A percentile compares a stretch with the other conserved stretches of the same genome.
Evolutionary conservation across 345 rosid genomes (phyloP).

Genomic region (Melaleuca alternifolia): DNA sequence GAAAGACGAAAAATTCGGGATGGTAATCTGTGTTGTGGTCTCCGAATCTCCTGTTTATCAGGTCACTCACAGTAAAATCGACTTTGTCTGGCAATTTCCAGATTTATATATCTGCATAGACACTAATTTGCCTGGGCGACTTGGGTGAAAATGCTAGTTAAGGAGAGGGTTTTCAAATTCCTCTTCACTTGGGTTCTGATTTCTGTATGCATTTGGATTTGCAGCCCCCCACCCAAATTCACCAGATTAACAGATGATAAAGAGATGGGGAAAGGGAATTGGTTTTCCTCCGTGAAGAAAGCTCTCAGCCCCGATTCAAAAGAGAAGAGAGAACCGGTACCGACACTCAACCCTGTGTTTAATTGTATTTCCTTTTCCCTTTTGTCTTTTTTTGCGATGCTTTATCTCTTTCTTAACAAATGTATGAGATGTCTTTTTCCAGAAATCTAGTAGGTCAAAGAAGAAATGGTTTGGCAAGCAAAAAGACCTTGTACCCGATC

Average conservation of each 20-base stretch:
- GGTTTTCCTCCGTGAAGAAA: conserved; percentile 84
- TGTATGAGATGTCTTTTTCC: background rate
- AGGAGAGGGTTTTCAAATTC: background rate
- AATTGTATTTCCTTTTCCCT: background rate
- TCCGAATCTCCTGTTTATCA: background rate
- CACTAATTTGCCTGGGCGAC: background rate
- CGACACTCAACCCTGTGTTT: background rate
- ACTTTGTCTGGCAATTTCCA: background rate
- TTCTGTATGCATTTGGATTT: background rate
- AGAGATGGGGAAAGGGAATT: conserved; percentile 91
- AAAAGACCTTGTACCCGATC: conserved; percentile 23
- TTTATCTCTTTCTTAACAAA: background rate
- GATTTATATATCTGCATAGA: background rate
- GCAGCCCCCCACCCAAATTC: background rate
- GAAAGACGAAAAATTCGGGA: background rate
- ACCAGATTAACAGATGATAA: conserved; percentile 20
- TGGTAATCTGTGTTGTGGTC: background rate
- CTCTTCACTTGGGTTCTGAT: background rate
- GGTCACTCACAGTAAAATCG: background rate
- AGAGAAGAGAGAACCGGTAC: conserved; percentile 43
- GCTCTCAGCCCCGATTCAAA: conserved; percentile 73
- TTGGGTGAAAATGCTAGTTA: background rate
- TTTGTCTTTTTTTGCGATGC: too few relatives aligned
- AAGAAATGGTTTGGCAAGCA: conserved; percentile 39
- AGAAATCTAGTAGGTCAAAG: conserved; percentile 28